Evolutionary conservation across 371 early-diverging fungal genomes (phyloP).

Genomic region (Dichotomocladium elegans): DNA sequence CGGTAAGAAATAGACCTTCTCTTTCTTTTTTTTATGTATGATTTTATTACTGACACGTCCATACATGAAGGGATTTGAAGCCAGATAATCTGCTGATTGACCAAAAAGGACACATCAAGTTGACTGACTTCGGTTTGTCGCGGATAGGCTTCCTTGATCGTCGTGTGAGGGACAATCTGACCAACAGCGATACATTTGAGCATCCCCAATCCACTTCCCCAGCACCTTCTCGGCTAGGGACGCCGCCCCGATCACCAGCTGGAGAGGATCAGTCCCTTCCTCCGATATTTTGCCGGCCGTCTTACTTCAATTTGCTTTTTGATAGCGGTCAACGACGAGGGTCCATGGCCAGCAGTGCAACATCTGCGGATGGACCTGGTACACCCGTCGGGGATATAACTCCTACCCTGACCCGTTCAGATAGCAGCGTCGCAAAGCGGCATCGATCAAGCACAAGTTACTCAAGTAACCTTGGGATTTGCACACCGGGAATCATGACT

Average conservation of each 20-base stretch:
- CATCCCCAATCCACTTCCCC: conserved; percentile 29
- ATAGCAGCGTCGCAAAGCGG: not conserved
- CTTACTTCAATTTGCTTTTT: conserved; percentile 21
- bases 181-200: conserved; percentile 15
- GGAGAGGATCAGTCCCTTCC: conserved; percentile 11
- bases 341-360: conserved; percentile 19
- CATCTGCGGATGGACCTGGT: conserved; percentile 6
- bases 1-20: conserved; percentile 48
- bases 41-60: not conserved
- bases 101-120: conserved; percentile 85
- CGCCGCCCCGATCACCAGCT: conserved; percentile 45
- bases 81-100: conserved; percentile 92
- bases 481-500: conserved; percentile 18
- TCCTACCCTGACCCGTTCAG: not conserved
- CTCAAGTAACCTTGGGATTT: conserved; percentile 3
- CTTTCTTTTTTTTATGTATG: not conserved
- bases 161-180: conserved; percentile 63
- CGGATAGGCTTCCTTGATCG: conserved; percentile 83
- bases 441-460: conserved; percentile 20
- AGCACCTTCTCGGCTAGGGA: conserved; percentile 37
- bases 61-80: conserved; percentile 73
- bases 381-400: not conserved
- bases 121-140: conserved; percentile 95
- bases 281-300: conserved; percentile 22
- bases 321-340: conserved; percentile 29